Evolutionary conservation across 768 basidiomycete genomes (phyloP).

Genomic region (Mrakia gelida): DNA sequence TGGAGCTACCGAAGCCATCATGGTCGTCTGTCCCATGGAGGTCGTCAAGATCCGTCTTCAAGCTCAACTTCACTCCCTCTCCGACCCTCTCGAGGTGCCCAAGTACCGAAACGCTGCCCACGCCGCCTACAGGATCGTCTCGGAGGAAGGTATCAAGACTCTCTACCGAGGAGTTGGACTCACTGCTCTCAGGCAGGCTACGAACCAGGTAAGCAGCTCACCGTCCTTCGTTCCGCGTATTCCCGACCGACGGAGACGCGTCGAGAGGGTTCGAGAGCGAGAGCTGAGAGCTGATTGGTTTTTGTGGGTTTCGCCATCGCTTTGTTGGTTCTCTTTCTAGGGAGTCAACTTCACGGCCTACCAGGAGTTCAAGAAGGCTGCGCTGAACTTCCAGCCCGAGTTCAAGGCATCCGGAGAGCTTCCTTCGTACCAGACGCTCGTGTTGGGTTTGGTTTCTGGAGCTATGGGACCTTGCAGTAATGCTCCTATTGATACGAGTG

Average conservation of each 20-base stretch:
- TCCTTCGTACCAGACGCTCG: constrained; percentile 92
- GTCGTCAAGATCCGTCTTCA: constrained; percentile 98
- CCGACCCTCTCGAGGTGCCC: constrained; percentile 88
- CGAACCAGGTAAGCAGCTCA: constrained; percentile 72
- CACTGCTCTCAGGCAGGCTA: constrained; percentile 92
- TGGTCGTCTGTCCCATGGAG: constrained; percentile 97
- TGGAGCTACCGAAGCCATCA: constrained; percentile 89
- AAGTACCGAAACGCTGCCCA: constrained; percentile 95
- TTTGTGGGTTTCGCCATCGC: neutral
- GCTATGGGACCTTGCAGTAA: constrained; percentile 99
- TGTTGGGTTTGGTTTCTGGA: constrained; percentile 90
- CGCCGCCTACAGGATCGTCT: constrained; percentile 87
- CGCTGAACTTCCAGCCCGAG: constrained; percentile 72
- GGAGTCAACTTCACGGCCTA: constrained; percentile 98
- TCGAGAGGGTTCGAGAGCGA: neutral
- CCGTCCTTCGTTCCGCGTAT: neutral
- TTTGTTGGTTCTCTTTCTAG: constrained; percentile 34
- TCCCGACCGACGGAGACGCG: too few species aligned
- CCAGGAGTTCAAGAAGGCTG: constrained; percentile 82
- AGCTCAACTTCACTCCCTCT: constrained; percentile 93
- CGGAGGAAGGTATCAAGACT: constrained; percentile 79
- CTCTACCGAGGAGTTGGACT: constrained; percentile 90
- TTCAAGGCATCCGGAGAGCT: constrained; percentile 55
- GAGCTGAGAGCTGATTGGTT: neutral
- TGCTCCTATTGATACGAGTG: constrained; percentile 58